Evolutionary conservation across 2,329 filamentous ascomycete genomes (phyloP), one percentile per base, ranked within the genome.

Genomic region (Ophiostoma sp.): DNA sequence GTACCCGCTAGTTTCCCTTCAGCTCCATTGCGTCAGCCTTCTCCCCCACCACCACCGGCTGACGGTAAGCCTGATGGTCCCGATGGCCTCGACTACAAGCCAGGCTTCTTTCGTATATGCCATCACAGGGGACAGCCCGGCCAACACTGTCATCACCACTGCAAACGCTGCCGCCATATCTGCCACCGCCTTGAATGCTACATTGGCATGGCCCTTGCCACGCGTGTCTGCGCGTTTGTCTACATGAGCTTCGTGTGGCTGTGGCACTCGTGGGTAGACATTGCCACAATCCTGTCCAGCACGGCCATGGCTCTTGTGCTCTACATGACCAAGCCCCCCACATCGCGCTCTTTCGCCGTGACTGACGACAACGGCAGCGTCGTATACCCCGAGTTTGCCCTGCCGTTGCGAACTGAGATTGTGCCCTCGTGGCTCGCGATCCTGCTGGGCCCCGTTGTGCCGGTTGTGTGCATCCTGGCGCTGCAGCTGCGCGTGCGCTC

Each of bases 341-440:
- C 89, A 0, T 85, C 83, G 6, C 83, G 89, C n/a, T 89, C 87
- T 9, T 92, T 92, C 75, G 83, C 89, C 47, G 83, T 92, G 58
- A 84, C 82, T 64, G 90, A 89, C 74, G 76, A 81, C 42, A 84
- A 91, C 72, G 87, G 87, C 70, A 85, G 90, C 74, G 81, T 92
- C 58, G 87, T 92, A 63, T 85, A 87, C 72, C 89, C 89, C 0
- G 75, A 91, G 70, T 90, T 91, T 72, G 88, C 87, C 41, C 91
- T 90, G 74, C 88, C 89, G 0, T 77, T 90, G 38, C 86, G 89
- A 70, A 84, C 88, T 62, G 87, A 91, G 73, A 89, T 91, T 74
- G 77, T 92, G 6, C 89, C 89, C 38, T 91, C 90, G 74, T 91
- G 86, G 85, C 81, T 85, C 1, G 88, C 89, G 9, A 89, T 89